Percentiles rank a stretch among this genome's conserved stretches.
Conservation (phyloP, 2,329 filamentous ascomycete species). For the Hypoxylon sp. region DNA sequence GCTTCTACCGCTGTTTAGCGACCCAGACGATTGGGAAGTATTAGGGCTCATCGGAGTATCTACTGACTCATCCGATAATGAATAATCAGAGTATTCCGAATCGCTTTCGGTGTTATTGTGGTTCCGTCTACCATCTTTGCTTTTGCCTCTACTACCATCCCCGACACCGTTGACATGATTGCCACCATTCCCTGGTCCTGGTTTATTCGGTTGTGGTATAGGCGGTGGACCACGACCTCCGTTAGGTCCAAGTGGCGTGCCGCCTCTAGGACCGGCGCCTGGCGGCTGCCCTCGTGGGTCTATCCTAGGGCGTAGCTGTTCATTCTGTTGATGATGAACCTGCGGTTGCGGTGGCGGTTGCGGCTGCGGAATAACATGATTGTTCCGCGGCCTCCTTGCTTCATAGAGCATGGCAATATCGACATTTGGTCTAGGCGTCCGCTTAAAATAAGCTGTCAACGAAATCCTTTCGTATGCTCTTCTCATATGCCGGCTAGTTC, state of each 20-base stretch:
- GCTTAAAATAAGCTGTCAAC: conserved; percentile 64
- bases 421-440: conserved; percentile 55
- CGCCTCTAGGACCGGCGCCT: background rate
- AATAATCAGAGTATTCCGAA: conserved; percentile 37
- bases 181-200: background rate
- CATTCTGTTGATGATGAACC: background rate
- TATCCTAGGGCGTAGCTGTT: background rate
- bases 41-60: conserved; percentile 24
- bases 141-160: conserved; percentile 2
- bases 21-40: conserved; percentile 43
- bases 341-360: background rate
- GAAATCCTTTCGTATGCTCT: conserved; percentile 58
- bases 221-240: conserved; percentile 9
- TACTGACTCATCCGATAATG: conserved; percentile 34
- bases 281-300: conserved; percentile 2
- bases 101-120: conserved; percentile 31
- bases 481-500: conserved; percentile 51
- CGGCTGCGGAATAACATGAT: conserved; percentile 7
- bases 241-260: conserved; percentile 7
- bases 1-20: conserved; percentile 21
- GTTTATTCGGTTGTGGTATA: background rate
- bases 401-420: conserved; percentile 50
- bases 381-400: conserved; percentile 29
- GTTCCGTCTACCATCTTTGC: background rate
- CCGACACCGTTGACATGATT: background rate